A percentile compares a stretch with the other conserved stretches of the same genome.
Conservation (phyloP, 257 asterid genomes). For the Eucommia ulmoides region DNA sequence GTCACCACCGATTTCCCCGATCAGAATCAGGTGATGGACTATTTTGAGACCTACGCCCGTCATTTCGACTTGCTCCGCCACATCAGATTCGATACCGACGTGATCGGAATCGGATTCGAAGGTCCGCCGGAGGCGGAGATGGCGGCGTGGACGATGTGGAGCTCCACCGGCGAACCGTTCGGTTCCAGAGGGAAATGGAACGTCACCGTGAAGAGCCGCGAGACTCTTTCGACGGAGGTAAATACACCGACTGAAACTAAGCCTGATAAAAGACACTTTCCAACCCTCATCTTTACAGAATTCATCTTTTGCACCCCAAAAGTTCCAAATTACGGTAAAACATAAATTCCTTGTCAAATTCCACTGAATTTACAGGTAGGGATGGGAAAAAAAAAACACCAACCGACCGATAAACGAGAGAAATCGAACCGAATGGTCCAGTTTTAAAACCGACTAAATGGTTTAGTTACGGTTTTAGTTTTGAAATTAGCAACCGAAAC, state of each 20-base stretch:
- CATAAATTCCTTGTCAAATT: not conserved
- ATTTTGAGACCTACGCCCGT: constrained; percentile 29
- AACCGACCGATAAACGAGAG: too few relatives aligned
- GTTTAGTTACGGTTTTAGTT: too few relatives aligned
- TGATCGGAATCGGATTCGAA: constrained; percentile 20
- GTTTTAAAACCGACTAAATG: too few relatives aligned
- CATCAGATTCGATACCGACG: constrained; percentile 27
- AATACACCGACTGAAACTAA: not conserved
- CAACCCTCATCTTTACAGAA: not conserved
- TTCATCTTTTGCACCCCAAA: not conserved
- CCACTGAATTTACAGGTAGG: too few relatives aligned
- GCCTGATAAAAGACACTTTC: not conserved
- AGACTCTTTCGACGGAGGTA: constrained; percentile 11
- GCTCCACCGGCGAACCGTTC: constrained; percentile 22
- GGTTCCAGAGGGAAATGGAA: constrained; percentile 24
- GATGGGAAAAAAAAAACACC: too few relatives aligned
- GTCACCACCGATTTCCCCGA: constrained; percentile 22
- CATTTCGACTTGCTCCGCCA: constrained; percentile 22
- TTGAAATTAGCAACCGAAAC: too few relatives aligned
- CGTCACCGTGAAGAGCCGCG: constrained; percentile 16
- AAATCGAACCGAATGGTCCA: too few relatives aligned
- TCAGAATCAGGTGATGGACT: constrained; percentile 14
- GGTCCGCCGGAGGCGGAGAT: constrained; percentile 17
- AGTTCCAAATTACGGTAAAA: too few relatives aligned
- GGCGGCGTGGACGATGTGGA: constrained; percentile 21